Evolutionary conservation across 2,329 filamentous ascomycete genomes (phyloP), one percentile per base, ranked within the genome.

Genomic region (Aureobasidium sp.): DNA sequence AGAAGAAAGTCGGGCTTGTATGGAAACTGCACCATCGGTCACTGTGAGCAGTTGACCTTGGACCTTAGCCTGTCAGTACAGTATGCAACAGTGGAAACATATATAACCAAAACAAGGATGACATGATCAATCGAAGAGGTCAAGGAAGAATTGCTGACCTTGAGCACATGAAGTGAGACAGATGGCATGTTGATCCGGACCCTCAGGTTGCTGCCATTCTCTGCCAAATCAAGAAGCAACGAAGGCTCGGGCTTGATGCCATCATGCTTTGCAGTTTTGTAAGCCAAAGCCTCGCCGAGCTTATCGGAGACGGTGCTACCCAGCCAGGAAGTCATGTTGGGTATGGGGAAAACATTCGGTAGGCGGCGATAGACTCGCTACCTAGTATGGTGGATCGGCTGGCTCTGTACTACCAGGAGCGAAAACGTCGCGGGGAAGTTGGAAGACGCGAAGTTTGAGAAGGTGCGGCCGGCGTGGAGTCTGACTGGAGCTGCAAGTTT

Each of bases 181-280:
- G 52, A 59, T 66, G 69, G 32, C 70, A 62, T 32, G 66, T 65
- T 46, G 62, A 66, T 24, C 59, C 64, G 59, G 51, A 70, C 69
- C 20, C 67, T 65, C 29, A 73, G 67, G 47, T 70, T 73, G 65
- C 70, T 73, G 15, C 69, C 69, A 61, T 73, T 70, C 69, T 15
- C 68, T 3, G 48, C 17, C 6, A 59, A 29, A 44, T 4, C 48
- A 26, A 32, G 68, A 66, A 9, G 39, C n/a, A 26, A 12, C 3
- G 9, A 5, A n/a, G 47, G 47, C 39, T 72, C 71, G 2, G 43
- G 41, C 53, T 71, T 70, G 59, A 72, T 60, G 3, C 55, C 43
- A 37, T 62, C 2, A 44, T 61, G 13, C 60, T 57, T 20, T 13
- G 48, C n/a, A 50, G 29, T 66, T 51, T 57, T 66, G 64, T 71